Evolutionary conservation across 1,284 basidiomycete genomes (phyloP), one percentile per base, ranked within the genome.

Genomic region (Golubevia pallescens): DNA sequence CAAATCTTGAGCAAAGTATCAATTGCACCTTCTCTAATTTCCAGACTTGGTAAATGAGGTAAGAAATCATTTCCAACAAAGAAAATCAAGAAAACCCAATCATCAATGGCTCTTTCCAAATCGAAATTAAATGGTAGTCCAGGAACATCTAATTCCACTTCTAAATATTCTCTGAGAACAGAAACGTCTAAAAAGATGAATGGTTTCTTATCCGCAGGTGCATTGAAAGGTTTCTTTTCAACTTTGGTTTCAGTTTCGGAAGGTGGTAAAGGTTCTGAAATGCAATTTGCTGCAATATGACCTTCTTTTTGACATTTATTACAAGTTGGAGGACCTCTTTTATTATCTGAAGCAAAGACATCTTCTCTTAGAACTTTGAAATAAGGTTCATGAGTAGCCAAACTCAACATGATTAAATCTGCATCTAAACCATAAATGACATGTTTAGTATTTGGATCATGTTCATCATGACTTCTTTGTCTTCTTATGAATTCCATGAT

Each of bases 31-130:
- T 99, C 97, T 78, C 97, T 91, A 85, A 99, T 99, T 89, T 99
- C 97, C 88, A 99, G 90, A 67, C 92, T 94, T 21, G 97, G 97
- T 69, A 99, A 88, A 88, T 99, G 97, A 16, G 97, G 97, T 82
- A 99, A 89, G 89, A 99, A 99, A 88, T 99, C 97, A 88, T 99
- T 99, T 78, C 97, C 97, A 82, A 99, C 96, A 86, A 99, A 98
- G 90, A 99, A 98, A 81, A 98, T 98, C 80, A 99, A 89, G 85
- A 99, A 91, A 78, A 99, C 94, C 96, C 97, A 99, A 86, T 99
- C 97, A 89, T 99, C 97, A 86, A 99, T 94, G 48, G 97, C 95
- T 86, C 93, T 91, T 87, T 99, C 97, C 84, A 97, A 88, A 81
- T 94, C 91, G 89, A 96, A 99, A n/a, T 91, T 90, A 87, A 98